A percentile compares a stretch with the other conserved stretches of the same genome.
These are phyloP conservation scores for Colletotrichum horii DNA, from an alignment of 2,329 filamentous ascomycete species.

Conservation along the genomic window DNA sequence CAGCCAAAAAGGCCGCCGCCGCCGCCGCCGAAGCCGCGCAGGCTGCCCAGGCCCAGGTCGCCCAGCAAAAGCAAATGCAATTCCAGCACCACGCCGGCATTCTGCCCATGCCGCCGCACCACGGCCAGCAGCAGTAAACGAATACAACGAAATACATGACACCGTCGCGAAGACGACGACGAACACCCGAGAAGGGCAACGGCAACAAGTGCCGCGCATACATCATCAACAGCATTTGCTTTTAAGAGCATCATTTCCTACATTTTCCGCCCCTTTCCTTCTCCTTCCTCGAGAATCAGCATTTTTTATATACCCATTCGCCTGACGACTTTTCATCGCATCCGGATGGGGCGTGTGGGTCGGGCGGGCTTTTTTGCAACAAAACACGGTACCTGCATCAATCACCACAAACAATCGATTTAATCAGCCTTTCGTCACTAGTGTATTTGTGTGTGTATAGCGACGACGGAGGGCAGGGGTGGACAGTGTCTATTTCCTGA, in stretches of 20 bases:
- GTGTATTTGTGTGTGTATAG: background rate
- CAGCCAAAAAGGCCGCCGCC: constrained; percentile 60
- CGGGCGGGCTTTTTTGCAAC: background rate
- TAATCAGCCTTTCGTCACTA: background rate
- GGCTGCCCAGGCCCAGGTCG: background rate
- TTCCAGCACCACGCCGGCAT: constrained; percentile 11
- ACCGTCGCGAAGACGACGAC: background rate
- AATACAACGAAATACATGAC: background rate
- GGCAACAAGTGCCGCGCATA: background rate
- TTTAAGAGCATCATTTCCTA: background rate
- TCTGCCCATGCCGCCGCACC: background rate
- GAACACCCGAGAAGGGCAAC: background rate
- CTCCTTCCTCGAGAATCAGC: background rate
- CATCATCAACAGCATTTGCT: constrained; percentile 3
- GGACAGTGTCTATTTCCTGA: background rate
- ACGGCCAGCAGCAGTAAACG: background rate
- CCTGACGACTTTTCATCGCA: constrained; percentile 1
- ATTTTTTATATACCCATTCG: constrained; percentile 14
- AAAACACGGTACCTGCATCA: background rate
- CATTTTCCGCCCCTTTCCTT: background rate
- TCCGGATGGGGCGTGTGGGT: background rate
- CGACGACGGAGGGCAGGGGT: background rate
- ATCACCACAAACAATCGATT: background rate
- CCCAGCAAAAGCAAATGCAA: background rate
- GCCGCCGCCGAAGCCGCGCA: constrained; percentile 30